Conservation (phyloP, 306 rosid genomes). For the Cicer judaicum region DNA sequence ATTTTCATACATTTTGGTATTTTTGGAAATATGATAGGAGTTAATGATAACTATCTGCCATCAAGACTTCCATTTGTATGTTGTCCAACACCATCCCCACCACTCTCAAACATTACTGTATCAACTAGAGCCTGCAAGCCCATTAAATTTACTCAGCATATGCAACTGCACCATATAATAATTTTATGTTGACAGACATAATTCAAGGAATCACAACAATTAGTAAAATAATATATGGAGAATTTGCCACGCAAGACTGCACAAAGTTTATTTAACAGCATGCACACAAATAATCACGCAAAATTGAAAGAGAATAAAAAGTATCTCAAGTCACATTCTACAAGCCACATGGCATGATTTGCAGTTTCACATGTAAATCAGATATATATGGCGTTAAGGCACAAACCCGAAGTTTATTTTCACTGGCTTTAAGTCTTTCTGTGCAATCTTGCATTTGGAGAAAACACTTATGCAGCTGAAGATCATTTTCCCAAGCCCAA, state of each 20-base stretch:
- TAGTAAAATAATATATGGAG: conserved; percentile 6
- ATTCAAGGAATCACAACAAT: conserved; percentile 26
- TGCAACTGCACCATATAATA: conserved; percentile 22
- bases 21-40: not conserved
- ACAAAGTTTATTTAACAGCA: conserved; percentile 10
- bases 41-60: conserved; percentile 34
- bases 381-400: conserved; percentile 2
- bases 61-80: conserved; percentile 50
- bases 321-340: not conserved
- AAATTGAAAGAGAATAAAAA: conserved; percentile 1
- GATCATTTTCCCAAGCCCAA: conserved; percentile 41
- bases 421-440: conserved; percentile 66
- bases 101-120: conserved; percentile 53
- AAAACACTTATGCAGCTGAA: conserved; percentile 79
- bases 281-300: not conserved
- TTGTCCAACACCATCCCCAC: conserved; percentile 46
- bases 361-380: conserved; percentile 37
- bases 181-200: not conserved
- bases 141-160: conserved; percentile 21
- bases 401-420: conserved; percentile 90
- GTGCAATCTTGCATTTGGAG: conserved; percentile 64
- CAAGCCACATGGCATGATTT: conserved; percentile 18
- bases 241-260: not conserved
- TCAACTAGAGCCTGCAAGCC: conserved; percentile 75
- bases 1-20: not conserved